These are phyloP conservation scores for Ormosia semicastrata DNA, from an alignment of 306 rosid genomes.

Conservation along the genomic window DNA sequence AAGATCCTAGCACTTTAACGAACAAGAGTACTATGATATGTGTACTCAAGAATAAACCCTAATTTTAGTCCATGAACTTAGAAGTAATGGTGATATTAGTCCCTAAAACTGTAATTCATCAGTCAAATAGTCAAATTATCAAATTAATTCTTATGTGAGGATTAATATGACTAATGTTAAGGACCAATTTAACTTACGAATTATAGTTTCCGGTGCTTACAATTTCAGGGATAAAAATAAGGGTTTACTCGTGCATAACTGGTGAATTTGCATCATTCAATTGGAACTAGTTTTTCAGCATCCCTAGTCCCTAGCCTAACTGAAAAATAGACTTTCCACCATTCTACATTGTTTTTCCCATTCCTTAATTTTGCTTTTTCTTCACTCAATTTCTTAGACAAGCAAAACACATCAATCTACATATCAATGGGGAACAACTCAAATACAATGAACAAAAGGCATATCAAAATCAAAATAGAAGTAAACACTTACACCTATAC, in stretches of 20 bases:
- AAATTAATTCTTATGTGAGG: no score
- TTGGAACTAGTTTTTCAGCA: background rate
- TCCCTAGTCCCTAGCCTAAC: background rate
- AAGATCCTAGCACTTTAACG: background rate
- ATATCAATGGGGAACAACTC: background rate
- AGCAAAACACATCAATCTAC: conserved; percentile 12
- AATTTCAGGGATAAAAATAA: no score
- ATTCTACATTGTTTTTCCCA: background rate
- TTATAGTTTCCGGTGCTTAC: no score
- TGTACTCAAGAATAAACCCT: no score
- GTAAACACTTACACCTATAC: conserved; percentile 11
- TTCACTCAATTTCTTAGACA: background rate
- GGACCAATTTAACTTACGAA: no score
- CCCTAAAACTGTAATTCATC: no score
- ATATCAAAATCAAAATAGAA: background rate
- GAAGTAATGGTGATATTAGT: no score
- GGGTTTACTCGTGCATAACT: no score
- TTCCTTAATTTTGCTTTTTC: background rate
- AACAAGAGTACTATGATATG: background rate
- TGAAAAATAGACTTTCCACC: background rate
- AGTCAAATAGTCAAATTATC: no score
- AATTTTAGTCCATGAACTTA: no score
- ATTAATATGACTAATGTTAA: no score
- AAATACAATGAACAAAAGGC: conserved; percentile 17
- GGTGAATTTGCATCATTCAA: conserved; percentile 19